phyloP scores from a whole-genome alignment of 2,329 filamentous ascomycete genomes.

The Talaromyces rugulosus region DNA sequence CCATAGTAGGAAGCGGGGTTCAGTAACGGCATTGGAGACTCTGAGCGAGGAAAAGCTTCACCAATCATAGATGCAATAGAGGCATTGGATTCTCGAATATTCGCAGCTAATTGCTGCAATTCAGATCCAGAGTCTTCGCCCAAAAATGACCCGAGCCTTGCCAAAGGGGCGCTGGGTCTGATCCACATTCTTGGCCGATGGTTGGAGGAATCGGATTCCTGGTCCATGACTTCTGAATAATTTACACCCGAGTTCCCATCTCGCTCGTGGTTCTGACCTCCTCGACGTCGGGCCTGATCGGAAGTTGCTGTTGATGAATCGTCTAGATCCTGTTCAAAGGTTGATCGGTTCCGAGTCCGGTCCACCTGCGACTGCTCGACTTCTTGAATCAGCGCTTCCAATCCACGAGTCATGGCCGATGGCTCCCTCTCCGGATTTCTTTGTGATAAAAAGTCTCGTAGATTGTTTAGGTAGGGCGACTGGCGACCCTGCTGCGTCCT shows the following conservation, averaged over 20 bases:
- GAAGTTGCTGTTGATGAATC: slow-evolving; percentile 16
- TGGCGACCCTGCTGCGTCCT: slow-evolving; percentile 19
- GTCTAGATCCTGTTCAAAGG: slow-evolving; percentile 23
- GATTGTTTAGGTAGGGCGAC: slow-evolving; percentile 26
- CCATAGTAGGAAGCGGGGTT: not conserved
- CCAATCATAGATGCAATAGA: slow-evolving; percentile 22
- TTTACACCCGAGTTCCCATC: slow-evolving; percentile 10
- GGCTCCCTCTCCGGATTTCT: slow-evolving; percentile 25
- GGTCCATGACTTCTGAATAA: not conserved
- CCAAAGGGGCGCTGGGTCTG: slow-evolving; percentile 23
- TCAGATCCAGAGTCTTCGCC: not conserved
- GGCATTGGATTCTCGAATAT: slow-evolving; percentile 18
- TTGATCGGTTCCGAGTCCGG: slow-evolving; percentile 21
- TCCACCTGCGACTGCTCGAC: slow-evolving; percentile 28
- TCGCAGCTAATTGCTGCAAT: slow-evolving; percentile 16
- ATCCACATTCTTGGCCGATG: slow-evolving; percentile 19
- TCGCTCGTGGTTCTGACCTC: slow-evolving; percentile 12
- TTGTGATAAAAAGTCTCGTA: slow-evolving; percentile 37
- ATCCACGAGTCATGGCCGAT: slow-evolving; percentile 25
- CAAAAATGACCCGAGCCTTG: slow-evolving; percentile 9
- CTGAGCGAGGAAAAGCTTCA: slow-evolving; percentile 22
- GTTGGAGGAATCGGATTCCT: slow-evolving; percentile 16
- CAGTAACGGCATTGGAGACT: slow-evolving; percentile 17
- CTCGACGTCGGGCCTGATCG: slow-evolving; percentile 15
- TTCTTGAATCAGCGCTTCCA: slow-evolving; percentile 38